Evolutionary conservation across 805 yeast genomes (phyloP).

Genomic region (Spathaspora sp.): DNA sequence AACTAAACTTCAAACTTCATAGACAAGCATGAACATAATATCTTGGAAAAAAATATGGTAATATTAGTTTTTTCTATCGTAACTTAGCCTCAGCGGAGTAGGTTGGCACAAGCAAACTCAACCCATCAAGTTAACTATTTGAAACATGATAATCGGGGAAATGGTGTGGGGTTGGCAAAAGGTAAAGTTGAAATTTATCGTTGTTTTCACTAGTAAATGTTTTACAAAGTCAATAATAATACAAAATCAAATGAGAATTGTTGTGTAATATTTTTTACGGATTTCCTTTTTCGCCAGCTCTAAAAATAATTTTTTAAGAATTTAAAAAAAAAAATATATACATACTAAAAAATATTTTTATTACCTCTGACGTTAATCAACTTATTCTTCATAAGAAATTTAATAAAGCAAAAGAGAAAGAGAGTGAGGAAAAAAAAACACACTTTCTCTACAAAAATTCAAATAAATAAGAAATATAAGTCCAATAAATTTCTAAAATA

Average conservation of each 20-base stretch:
- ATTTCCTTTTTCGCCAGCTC: background rate
- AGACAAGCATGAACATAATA: background rate
- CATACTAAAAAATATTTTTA: background rate
- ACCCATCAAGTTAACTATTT: too few relatives aligned
- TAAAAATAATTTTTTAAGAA: background rate
- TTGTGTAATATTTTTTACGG: background rate
- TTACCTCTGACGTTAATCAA: background rate
- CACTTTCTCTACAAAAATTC: background rate
- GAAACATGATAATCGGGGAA: too few relatives aligned
- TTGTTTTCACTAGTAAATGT: background rate
- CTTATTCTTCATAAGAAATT: background rate
- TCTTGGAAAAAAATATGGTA: background rate
- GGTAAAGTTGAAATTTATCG: background rate
- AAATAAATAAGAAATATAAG: background rate
- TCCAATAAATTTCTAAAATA: background rate
- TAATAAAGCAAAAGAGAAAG: background rate
- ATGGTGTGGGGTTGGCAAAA: too few relatives aligned
- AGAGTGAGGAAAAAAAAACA: background rate
- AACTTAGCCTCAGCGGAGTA: background rate
- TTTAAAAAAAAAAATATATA: background rate
- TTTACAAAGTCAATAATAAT: background rate
- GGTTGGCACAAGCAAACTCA: too few relatives aligned
- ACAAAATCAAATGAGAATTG: background rate
- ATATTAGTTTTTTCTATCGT: background rate
- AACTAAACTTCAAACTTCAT: background rate